These are phyloP conservation scores for Penicillium herquei DNA, from an alignment of 495 filamentous ascomycete genomes.

Conservation along the genomic window DNA sequence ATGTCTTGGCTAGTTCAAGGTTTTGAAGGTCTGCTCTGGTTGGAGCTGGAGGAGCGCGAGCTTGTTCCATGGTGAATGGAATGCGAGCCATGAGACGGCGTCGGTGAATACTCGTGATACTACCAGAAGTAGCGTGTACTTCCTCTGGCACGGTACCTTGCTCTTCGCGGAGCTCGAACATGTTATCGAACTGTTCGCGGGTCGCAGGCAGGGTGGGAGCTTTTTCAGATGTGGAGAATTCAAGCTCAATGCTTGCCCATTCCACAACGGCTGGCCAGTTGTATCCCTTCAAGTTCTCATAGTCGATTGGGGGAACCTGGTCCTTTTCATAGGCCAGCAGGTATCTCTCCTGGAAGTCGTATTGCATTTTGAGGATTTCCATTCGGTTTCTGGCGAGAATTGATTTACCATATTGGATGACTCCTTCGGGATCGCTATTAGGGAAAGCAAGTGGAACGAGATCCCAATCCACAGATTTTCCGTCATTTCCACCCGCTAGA, in stretches of 20 bases:
- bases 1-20: slow-evolving; percentile 53
- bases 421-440: slow-evolving; percentile 50
- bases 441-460: slow-evolving; percentile 67
- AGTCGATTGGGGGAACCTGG: slow-evolving; percentile 69
- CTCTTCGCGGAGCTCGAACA: slow-evolving; percentile 50
- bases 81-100: slow-evolving; percentile 34
- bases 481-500: slow-evolving; percentile 69
- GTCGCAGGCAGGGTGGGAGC: slow-evolving; percentile 52
- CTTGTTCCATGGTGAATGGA: slow-evolving; percentile 32
- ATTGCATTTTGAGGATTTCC: slow-evolving; percentile 65
- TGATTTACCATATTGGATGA: slow-evolving; percentile 60
- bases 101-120: slow-evolving; percentile 32
- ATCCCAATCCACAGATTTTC: slow-evolving; percentile 67
- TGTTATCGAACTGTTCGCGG: slow-evolving; percentile 46
- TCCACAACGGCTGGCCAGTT: slow-evolving; percentile 74
- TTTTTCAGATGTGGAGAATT: slow-evolving; percentile 38
- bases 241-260: slow-evolving; percentile 62
- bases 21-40: slow-evolving; percentile 23
- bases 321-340: slow-evolving; percentile 70
- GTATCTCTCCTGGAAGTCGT: slow-evolving; percentile 75
- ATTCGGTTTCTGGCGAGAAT: slow-evolving; percentile 57
- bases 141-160: slow-evolving; percentile 35
- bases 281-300: slow-evolving; percentile 64
- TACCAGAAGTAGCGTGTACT: slow-evolving; percentile 37
- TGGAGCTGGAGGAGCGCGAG: background rate